Percentiles rank a stretch among this genome's conserved stretches.
phyloP scores from a whole-genome alignment of 2,329 filamentous ascomycete species.

The Xylariales sp. region DNA sequence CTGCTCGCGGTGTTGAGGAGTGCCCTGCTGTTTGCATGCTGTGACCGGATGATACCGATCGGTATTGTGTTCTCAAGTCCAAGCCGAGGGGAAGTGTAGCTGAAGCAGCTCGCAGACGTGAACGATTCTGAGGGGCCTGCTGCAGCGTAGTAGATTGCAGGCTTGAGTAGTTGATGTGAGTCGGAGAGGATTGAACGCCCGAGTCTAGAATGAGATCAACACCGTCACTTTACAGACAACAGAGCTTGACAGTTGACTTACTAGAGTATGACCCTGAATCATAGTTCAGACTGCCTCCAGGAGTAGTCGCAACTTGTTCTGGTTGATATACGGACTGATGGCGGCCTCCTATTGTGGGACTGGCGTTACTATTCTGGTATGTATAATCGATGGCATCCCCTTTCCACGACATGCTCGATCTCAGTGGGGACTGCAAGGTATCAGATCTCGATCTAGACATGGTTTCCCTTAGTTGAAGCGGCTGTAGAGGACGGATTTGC shows the following conservation, averaged over 20 bases:
- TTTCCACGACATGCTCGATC: conserved; percentile 61
- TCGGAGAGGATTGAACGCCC: conserved; percentile 42
- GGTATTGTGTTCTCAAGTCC: conserved; percentile 28
- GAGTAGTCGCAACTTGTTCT: conserved; percentile 38
- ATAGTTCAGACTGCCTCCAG: conserved; percentile 40
- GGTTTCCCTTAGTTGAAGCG: conserved; percentile 54
- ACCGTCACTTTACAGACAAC: too few species aligned
- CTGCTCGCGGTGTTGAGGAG: conserved; percentile 28
- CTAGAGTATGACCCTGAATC: conserved; percentile 49
- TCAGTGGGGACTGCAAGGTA: conserved; percentile 52
- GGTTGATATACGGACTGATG: conserved; percentile 47
- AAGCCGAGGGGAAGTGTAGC: conserved; percentile 27
- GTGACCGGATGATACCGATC: conserved; percentile 23
- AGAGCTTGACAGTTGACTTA: too few species aligned
- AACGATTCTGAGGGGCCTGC: conserved; percentile 37
- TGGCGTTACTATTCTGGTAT: conserved; percentile 42
- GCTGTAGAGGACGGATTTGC: conserved; percentile 49
- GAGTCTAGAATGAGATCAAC: conserved; percentile 33
- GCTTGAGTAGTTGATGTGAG: conserved; percentile 45
- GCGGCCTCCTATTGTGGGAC: conserved; percentile 41
- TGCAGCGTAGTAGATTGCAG: conserved; percentile 37
- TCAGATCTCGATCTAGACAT: conserved; percentile 54
- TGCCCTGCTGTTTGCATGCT: conserved; percentile 24
- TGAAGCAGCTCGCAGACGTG: conserved; percentile 44
- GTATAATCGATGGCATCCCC: conserved; percentile 55